A percentile compares a stretch with the other conserved stretches of the same genome.
phyloP scores from a whole-genome alignment of 768 basidiomycete genomes.

The Phallus indusiatus region DNA sequence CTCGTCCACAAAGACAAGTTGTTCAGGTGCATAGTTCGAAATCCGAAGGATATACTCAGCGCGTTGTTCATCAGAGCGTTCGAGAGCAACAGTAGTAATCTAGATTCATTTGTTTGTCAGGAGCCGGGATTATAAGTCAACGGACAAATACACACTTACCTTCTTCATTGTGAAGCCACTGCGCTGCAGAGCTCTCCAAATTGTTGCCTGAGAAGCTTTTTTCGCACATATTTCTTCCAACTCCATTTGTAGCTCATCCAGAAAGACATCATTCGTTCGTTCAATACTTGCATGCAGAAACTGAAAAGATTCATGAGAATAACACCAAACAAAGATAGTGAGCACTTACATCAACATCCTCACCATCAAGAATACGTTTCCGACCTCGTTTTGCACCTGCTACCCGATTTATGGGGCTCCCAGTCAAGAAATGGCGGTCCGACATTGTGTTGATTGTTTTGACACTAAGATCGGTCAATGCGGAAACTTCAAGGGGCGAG shows the following conservation, averaged over 20 bases:
- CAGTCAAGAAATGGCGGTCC: too few relatives aligned
- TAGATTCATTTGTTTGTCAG: not conserved
- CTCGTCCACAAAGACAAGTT: constrained; percentile 15
- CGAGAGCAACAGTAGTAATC: constrained; percentile 12
- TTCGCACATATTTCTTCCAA: constrained; percentile 8
- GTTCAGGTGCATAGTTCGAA: constrained; percentile 7
- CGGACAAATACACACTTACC: constrained; percentile 1
- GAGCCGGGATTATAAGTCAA: not conserved
- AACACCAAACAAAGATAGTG: too few relatives aligned
- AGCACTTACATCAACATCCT: too few relatives aligned
- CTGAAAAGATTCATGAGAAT: too few relatives aligned
- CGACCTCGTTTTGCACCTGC: too few relatives aligned
- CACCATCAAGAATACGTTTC: too few relatives aligned
- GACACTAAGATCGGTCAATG: too few relatives aligned
- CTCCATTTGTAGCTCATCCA: constrained; percentile 14
- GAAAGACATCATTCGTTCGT: not conserved
- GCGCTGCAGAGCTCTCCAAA: constrained; percentile 14
- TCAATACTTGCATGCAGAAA: not conserved
- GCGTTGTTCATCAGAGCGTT: constrained; percentile 12
- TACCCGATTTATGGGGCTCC: too few relatives aligned
- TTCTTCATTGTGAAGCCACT: constrained; percentile 19
- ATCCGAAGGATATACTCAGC: constrained; percentile 9
- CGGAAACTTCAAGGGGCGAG: too few relatives aligned
- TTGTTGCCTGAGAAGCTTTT: constrained; percentile 7
- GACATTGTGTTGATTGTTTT: too few relatives aligned